Evolutionary conservation across 106 monocot genomes (phyloP).

Genomic region (Dioscorea zingiberensis): DNA sequence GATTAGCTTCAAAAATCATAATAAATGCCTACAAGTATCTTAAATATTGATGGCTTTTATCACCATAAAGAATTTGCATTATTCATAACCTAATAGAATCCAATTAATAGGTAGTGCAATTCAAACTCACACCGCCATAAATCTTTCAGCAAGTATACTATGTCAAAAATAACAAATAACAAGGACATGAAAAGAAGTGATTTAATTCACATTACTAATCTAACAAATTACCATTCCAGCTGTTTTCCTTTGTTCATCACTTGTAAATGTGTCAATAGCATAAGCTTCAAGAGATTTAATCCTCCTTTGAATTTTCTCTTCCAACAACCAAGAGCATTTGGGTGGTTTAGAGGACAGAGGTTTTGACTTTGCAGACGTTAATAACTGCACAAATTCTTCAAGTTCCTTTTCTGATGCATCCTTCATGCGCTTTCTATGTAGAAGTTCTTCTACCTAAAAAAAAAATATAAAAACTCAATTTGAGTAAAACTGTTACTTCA

Average conservation of each 20-base stretch:
- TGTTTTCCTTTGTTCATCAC: constrained; percentile 71
- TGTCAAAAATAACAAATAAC: too few relatives aligned
- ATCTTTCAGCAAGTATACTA: too few relatives aligned
- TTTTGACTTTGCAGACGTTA: constrained; percentile 54
- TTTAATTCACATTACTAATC: background rate
- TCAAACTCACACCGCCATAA: too few relatives aligned
- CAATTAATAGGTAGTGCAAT: too few relatives aligned
- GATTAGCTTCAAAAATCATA: too few relatives aligned
- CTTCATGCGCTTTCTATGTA: constrained; percentile 47
- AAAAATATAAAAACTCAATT: background rate
- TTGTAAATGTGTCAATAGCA: constrained; percentile 63
- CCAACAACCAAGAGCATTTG: constrained; percentile 61
- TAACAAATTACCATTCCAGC: constrained; percentile 60
- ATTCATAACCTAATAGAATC: too few relatives aligned
- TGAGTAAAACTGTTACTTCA: background rate
- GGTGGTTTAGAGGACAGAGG: constrained; percentile 52
- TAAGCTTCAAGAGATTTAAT: constrained; percentile 79
- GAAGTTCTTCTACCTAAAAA: constrained; percentile 78
- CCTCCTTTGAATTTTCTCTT: constrained; percentile 42
- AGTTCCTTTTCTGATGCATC: constrained; percentile 75
- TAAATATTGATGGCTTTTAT: too few relatives aligned
- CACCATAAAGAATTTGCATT: too few relatives aligned
- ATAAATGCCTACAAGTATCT: too few relatives aligned
- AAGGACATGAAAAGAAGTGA: background rate
- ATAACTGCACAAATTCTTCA: constrained; percentile 67